These are phyloP conservation scores for Phytophthora megakarya DNA, from an alignment of 352 stramenopile genomes.

Conservation along the genomic window DNA sequence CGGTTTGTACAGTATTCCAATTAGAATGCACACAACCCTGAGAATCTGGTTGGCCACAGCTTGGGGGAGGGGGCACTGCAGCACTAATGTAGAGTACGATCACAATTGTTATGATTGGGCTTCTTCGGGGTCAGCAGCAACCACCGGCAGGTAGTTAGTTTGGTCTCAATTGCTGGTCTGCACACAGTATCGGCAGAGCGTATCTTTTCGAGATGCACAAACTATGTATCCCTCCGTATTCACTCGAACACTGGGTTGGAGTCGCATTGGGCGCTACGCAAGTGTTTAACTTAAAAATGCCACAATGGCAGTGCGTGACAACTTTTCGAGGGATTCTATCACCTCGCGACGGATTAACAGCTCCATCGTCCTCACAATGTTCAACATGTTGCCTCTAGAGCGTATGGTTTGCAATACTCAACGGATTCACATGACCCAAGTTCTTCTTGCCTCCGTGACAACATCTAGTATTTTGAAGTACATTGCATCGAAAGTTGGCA, in stretches of 20 bases:
- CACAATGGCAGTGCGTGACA: conserved; percentile 47
- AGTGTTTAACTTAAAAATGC: conserved; percentile 66
- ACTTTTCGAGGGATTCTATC: conserved; percentile 44
- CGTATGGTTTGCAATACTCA: conserved; percentile 51
- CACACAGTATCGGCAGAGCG: conserved; percentile 45
- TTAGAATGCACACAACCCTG: conserved; percentile 55
- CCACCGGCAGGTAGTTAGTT: conserved; percentile 56
- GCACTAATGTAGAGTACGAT: conserved; percentile 82
- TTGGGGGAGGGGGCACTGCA: conserved; percentile 65
- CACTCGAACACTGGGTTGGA: conserved; percentile 35
- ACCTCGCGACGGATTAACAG: conserved; percentile 41
- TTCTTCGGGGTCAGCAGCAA: conserved; percentile 61
- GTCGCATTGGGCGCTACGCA: conserved; percentile 34
- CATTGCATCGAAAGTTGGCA: conserved; percentile 25
- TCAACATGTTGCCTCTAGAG: conserved; percentile 48
- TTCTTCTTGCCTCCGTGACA: conserved; percentile 61
- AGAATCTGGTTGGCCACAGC: conserved; percentile 77
- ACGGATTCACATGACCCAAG: conserved; percentile 58
- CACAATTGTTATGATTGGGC: conserved; percentile 61
- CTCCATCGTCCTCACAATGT: conserved; percentile 56
- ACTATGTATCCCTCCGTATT: conserved; percentile 28
- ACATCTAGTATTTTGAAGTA: conserved; percentile 45
- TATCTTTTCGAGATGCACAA: conserved; percentile 41
- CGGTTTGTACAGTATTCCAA: conserved; percentile 55
- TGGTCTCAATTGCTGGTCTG: conserved; percentile 61